Evolutionary conservation across 805 yeast genomes (phyloP).

Genomic region (Myxozyma udenii): DNA sequence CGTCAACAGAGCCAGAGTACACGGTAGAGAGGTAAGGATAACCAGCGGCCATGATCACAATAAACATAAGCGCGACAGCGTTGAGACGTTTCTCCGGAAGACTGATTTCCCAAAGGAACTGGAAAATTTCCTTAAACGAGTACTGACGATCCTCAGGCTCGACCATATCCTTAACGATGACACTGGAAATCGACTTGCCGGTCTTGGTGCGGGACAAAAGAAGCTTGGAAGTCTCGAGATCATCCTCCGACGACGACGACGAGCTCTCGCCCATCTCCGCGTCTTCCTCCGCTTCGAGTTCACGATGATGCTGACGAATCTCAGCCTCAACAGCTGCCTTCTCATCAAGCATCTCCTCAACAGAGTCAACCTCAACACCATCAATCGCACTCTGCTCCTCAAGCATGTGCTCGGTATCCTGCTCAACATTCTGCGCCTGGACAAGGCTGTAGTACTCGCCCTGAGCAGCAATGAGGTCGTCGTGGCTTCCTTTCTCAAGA

Average conservation of each 20-base stretch:
- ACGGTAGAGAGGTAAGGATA: constrained; percentile 39
- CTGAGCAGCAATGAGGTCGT: constrained; percentile 32
- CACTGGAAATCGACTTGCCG: constrained; percentile 23
- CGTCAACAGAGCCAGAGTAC: constrained; percentile 38
- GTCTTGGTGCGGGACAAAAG: constrained; percentile 16
- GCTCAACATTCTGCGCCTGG: constrained; percentile 32
- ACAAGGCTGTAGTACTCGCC: constrained; percentile 35
- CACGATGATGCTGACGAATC: constrained; percentile 1
- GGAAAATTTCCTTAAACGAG: constrained; percentile 9
- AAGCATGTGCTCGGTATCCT: constrained; percentile 12
- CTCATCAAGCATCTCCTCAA: constrained; percentile 21
- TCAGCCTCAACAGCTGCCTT: constrained; percentile 18
- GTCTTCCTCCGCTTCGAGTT: background rate
- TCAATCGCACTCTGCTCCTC: constrained; percentile 18
- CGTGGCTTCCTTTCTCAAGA: constrained; percentile 42
- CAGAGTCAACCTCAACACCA: constrained; percentile 9
- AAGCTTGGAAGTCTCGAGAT: constrained; percentile 11
- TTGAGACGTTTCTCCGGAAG: constrained; percentile 21
- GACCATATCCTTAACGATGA: background rate
- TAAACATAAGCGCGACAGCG: constrained; percentile 17
- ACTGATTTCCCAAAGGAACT: constrained; percentile 14
- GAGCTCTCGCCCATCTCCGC: constrained; percentile 19
- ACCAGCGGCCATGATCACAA: constrained; percentile 25
- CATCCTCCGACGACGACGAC: constrained; percentile 1
- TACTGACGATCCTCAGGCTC: constrained; percentile 7